Evolutionary conservation across 768 basidiomycete species (phyloP).

Genomic region (Royoungia palumana): DNA sequence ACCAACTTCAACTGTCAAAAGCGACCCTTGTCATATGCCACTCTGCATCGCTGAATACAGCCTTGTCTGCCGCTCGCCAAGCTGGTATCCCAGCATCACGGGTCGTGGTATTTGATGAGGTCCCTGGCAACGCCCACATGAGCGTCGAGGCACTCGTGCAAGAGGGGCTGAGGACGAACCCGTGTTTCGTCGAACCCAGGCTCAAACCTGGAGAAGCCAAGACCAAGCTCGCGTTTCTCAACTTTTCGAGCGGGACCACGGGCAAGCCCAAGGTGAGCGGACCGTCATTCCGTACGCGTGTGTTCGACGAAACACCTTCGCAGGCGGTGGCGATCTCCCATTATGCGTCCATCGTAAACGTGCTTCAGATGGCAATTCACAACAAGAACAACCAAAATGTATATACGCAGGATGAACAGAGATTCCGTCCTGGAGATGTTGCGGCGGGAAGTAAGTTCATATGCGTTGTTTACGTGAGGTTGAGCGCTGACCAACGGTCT

Average conservation of each 20-base stretch:
- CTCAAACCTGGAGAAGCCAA: slow-evolving; percentile 57
- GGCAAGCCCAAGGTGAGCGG: slow-evolving; percentile 39
- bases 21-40: slow-evolving; percentile 32
- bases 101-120: slow-evolving; percentile 26
- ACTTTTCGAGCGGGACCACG: slow-evolving; percentile 76
- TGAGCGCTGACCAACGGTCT: slow-evolving; percentile 6
- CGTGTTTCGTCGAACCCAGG: slow-evolving; percentile 42
- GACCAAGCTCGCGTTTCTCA: slow-evolving; percentile 61
- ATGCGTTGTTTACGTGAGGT: not conserved
- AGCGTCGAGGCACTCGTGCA: slow-evolving; percentile 50
- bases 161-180: slow-evolving; percentile 35
- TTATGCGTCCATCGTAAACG: slow-evolving; percentile 59
- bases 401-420: slow-evolving; percentile 36
- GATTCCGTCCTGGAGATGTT: slow-evolving; percentile 53
- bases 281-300: not conserved
- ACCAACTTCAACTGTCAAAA: slow-evolving; percentile 30
- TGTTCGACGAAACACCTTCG: not conserved
- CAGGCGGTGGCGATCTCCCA: slow-evolving; percentile 70
- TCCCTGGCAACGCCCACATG: slow-evolving; percentile 6
- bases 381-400: slow-evolving; percentile 41
- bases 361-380: slow-evolving; percentile 56
- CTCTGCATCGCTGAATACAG: slow-evolving; percentile 25
- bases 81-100: slow-evolving; percentile 30
- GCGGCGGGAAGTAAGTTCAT: slow-evolving; percentile 49
- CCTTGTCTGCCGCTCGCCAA: slow-evolving; percentile 28